phyloP scores from a whole-genome alignment of 2,329 filamentous ascomycete genomes.

The Neoascochyta sp. region DNA sequence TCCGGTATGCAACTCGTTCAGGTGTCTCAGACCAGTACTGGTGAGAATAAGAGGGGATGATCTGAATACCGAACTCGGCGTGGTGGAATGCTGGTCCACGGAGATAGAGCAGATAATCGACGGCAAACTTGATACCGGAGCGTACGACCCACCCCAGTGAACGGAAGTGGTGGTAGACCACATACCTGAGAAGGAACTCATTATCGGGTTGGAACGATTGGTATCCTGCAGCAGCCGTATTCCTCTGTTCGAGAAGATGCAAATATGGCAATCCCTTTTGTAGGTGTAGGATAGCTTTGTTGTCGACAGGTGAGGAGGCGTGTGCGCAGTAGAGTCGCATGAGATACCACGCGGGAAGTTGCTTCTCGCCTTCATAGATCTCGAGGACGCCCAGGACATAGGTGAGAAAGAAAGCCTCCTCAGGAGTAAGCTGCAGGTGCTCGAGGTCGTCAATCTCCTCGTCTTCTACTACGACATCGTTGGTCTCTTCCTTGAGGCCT shows the following conservation, averaged over 20 bases:
- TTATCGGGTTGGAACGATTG: constrained; percentile 65
- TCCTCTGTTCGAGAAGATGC: constrained; percentile 8
- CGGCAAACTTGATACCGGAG: constrained; percentile 88
- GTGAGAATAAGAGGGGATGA: constrained; percentile 78
- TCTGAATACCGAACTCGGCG: constrained; percentile 83
- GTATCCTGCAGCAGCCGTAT: constrained; percentile 6
- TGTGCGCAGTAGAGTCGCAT: constrained; percentile 60
- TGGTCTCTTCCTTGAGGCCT: constrained; percentile 7
- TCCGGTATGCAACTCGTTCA: constrained; percentile 48
- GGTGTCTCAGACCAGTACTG: constrained; percentile 61
- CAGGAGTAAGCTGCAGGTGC: constrained; percentile 84
- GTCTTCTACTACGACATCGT: constrained; percentile 3
- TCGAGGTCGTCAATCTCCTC: constrained; percentile 53
- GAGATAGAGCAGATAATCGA: constrained; percentile 91
- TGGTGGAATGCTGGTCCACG: constrained; percentile 92
- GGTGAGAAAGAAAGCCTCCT: constrained; percentile 86
- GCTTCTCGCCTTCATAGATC: constrained; percentile 60
- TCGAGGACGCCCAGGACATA: constrained; percentile 75
- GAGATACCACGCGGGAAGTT: constrained; percentile 21
- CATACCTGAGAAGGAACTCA: constrained; percentile 80
- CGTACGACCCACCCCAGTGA: constrained; percentile 93
- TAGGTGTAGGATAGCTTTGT: constrained; percentile 7
- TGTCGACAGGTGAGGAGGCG: constrained; percentile 58
- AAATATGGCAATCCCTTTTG: constrained; percentile 12
- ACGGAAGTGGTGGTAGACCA: constrained; percentile 92